Base-by-base conservation (phyloP, 2,329 filamentous ascomycete species). In the Apiospora kogelbergensis region DNA sequence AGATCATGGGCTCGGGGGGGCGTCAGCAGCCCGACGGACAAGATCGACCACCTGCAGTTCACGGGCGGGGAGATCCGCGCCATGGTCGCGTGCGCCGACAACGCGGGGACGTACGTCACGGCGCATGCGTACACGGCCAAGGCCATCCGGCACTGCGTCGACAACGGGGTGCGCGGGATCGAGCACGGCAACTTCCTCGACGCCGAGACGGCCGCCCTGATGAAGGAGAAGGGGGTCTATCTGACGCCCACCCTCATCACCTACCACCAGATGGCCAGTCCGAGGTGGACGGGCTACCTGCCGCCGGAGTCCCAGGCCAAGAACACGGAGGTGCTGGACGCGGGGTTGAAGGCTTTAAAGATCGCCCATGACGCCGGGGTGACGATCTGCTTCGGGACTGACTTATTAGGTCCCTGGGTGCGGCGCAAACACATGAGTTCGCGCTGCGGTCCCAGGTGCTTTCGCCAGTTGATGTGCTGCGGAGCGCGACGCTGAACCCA, bases 1-100 rank as follows among this genome's bases (percentile, higher is more conserved):
- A 88, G 76, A 85, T 89, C 71, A 88, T 88, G 85, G 79, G 81
- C 2, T 81, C 81, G 1, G 86, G 86, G 86, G 0, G 86, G 86
- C 10, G 85, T 88, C 5, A 80, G 83, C 2, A 84, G 80, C 46
- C 84, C 84, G 0, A 86, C 84, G 0, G 86, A 88, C 72, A 78
- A 78, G 45, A 78, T 88, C 33, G 81, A 84, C 6, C 81, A 84
- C 71, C 73, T 85, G 17, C 86, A 89, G 73, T 89, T 88, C 75
- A 84, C 84, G 1, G 76, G 80, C 1, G 82, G 82, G 37, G 86
- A 88, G 76, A 84, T 89, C 67, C 76, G 78, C 26, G 85, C 86
- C 3, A 86, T 88, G 64, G 80, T 81, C 0, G 81, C 79, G 24
- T 82, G 83, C 20, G 86, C 85, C 2, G 74, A 71, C 5, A 83